phyloP scores from a whole-genome alignment of 2,329 filamentous ascomycete genomes.

The Emergomyces africanus region DNA sequence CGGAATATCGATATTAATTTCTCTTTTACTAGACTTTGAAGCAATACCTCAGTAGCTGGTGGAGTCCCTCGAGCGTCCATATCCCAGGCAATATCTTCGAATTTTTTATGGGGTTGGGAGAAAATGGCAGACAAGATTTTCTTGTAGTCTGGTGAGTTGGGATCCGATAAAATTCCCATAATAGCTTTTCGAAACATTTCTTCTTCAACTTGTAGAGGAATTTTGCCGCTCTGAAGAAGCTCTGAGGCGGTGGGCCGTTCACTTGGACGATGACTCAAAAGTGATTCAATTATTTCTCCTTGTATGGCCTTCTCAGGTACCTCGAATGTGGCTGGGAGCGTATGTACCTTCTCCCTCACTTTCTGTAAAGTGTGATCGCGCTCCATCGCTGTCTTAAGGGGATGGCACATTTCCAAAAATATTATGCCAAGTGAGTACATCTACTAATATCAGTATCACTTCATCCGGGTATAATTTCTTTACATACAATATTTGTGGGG shows the following conservation, averaged over 20 bases:
- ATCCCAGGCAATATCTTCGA: slow-evolving; percentile 72
- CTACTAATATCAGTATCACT: slow-evolving; percentile 21
- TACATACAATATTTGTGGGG: background rate
- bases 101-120: slow-evolving; percentile 57
- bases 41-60: slow-evolving; percentile 43
- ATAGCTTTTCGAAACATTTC: slow-evolving; percentile 78
- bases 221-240: slow-evolving; percentile 69
- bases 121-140: slow-evolving; percentile 85
- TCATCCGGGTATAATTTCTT: background rate
- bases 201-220: slow-evolving; percentile 85
- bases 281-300: slow-evolving; percentile 61
- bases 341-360: slow-evolving; percentile 54
- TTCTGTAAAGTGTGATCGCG: slow-evolving; percentile 52
- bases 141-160: slow-evolving; percentile 74
- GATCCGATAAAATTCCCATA: slow-evolving; percentile 60
- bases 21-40: slow-evolving; percentile 62
- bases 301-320: slow-evolving; percentile 55
- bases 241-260: slow-evolving; percentile 72
- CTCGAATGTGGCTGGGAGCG: slow-evolving; percentile 60
- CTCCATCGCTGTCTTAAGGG: slow-evolving; percentile 50
- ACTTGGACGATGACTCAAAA: slow-evolving; percentile 71
- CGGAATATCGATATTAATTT: slow-evolving; percentile 67
- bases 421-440: slow-evolving; percentile 98
- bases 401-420: slow-evolving; percentile 90
- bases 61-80: slow-evolving; percentile 46